phyloP scores from a whole-genome alignment of 176 grass and related monocot species.

The Rhynchospora breviuscula region DNA sequence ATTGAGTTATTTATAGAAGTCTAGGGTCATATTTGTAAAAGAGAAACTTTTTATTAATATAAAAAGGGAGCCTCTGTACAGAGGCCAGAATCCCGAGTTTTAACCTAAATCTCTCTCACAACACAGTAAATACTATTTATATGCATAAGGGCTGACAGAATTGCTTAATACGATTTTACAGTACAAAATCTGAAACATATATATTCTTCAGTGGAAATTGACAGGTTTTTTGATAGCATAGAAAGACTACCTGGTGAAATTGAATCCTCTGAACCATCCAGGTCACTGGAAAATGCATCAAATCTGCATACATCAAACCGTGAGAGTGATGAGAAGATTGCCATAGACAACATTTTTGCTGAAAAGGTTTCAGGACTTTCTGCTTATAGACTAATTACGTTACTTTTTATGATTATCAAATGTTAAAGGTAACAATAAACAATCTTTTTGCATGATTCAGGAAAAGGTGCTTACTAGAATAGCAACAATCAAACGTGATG shows the following conservation, averaged over 20 bases:
- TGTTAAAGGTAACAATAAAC: neutral
- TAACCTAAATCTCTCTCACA: too few relatives aligned
- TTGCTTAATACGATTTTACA: neutral
- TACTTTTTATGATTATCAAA: neutral
- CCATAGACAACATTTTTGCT: slow-evolving; percentile 53
- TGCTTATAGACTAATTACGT: neutral
- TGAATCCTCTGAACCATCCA: neutral
- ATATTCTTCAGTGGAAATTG: slow-evolving; percentile 4
- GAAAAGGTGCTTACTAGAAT: slow-evolving; percentile 58
- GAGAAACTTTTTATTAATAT: too few relatives aligned
- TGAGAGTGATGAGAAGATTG: slow-evolving; percentile 18
- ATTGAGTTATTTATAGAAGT: too few relatives aligned
- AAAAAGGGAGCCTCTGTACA: too few relatives aligned
- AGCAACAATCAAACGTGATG: slow-evolving; percentile 80
- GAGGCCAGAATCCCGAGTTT: too few relatives aligned
- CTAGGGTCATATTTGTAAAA: too few relatives aligned
- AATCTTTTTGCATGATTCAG: slow-evolving; percentile 25
- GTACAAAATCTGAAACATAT: neutral
- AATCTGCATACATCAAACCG: slow-evolving; percentile 60
- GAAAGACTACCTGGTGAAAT: neutral
- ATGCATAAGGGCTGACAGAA: too few relatives aligned
- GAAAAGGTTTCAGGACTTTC: slow-evolving; percentile 48
- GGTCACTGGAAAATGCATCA: slow-evolving; percentile 8
- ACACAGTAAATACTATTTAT: too few relatives aligned
- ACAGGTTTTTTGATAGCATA: slow-evolving; percentile 6